Evolutionary conservation across 768 basidiomycete genomes (phyloP).

Genomic region (Mycena venus): DNA sequence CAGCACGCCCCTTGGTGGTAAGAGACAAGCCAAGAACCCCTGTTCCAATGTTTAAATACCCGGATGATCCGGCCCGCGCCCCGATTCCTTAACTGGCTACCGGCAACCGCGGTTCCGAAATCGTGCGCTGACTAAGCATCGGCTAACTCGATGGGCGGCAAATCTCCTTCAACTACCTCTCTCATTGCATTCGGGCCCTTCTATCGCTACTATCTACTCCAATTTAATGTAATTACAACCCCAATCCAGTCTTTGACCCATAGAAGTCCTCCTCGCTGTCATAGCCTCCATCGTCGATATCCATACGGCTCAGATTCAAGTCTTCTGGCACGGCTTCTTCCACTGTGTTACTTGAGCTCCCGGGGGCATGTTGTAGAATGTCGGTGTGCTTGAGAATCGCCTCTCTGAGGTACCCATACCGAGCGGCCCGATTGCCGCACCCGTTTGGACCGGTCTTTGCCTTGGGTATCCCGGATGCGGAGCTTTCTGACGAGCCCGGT

Average conservation of each 20-base stretch:
- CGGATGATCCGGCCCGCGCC: no score
- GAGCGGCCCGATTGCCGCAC: not conserved
- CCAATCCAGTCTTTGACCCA: no score
- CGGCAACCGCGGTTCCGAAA: conserved; percentile 1
- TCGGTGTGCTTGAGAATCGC: not conserved
- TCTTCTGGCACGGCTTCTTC: not conserved
- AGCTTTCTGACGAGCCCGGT: not conserved
- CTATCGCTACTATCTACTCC: not conserved
- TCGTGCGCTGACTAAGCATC: not conserved
- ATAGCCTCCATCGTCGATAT: no score
- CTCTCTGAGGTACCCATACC: not conserved
- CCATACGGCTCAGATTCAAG: not conserved
- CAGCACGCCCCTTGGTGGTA: no score
- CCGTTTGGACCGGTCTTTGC: conserved; percentile 2
- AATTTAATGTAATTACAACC: no score
- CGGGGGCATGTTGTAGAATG: not conserved
- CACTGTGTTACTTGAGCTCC: not conserved
- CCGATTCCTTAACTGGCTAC: not conserved
- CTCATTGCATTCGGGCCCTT: not conserved
- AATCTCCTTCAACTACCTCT: not conserved
- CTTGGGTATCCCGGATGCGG: conserved; percentile 10
- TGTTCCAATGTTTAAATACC: no score
- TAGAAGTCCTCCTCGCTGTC: no score
- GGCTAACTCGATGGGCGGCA: not conserved
- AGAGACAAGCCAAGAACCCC: no score